A percentile compares a stretch with the other conserved stretches of the same genome.
Conservation (phyloP, 805 yeast genomes). For the Priceomyces castillae region DNA sequence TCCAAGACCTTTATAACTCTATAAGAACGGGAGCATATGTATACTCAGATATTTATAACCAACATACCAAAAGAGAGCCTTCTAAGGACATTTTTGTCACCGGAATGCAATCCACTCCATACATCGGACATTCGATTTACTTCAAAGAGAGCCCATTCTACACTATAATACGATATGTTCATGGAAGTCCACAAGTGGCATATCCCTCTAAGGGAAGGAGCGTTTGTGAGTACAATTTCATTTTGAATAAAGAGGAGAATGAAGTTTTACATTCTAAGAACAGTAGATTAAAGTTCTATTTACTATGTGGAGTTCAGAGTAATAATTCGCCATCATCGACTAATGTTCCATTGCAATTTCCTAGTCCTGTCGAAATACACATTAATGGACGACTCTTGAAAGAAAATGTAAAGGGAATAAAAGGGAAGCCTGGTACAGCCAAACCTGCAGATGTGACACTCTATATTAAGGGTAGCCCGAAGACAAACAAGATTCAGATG, state of each 20-base stretch:
- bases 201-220: constrained; percentile 47
- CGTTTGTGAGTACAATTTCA: constrained; percentile 32
- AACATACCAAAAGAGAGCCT: constrained; percentile 4
- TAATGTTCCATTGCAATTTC: constrained; percentile 55
- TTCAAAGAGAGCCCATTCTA: constrained; percentile 60
- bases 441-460: constrained; percentile 77
- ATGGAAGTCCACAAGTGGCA: constrained; percentile 47
- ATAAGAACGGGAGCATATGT: constrained; percentile 26
- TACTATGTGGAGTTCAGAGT: constrained; percentile 51
- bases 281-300: constrained; percentile 35
- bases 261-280: constrained; percentile 23
- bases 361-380: constrained; percentile 65
- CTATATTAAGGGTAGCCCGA: constrained; percentile 23
- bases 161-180: constrained; percentile 44
- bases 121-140: constrained; percentile 40
- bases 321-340: constrained; percentile 18
- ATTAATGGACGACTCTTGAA: constrained; percentile 52
- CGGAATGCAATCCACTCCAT: constrained; percentile 12
- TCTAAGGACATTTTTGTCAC: constrained; percentile 3
- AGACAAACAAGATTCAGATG: constrained; percentile 45
- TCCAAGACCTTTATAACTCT: constrained; percentile 24
- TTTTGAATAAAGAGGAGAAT: constrained; percentile 42
- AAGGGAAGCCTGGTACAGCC: constrained; percentile 73
- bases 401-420: constrained; percentile 68
- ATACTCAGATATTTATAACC: constrained; percentile 5